Percentiles rank a stretch among this genome's conserved stretches.
phyloP scores from a whole-genome alignment of 2,329 filamentous ascomycete species.

The Fusarium virguliforme region DNA sequence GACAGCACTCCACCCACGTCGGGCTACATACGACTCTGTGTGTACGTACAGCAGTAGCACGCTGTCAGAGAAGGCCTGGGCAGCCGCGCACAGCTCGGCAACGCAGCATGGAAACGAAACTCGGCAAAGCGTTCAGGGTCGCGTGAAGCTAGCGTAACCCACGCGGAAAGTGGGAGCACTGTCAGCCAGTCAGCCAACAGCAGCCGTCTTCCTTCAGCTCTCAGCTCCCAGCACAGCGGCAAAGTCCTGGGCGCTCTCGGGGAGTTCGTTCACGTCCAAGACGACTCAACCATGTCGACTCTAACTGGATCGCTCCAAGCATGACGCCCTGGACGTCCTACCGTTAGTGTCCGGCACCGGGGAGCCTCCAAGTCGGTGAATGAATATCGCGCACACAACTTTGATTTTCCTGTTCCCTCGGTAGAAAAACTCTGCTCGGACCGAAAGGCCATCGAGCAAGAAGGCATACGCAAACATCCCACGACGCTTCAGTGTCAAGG shows the following conservation, averaged over 20 bases:
- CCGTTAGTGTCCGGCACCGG: constrained; percentile 11
- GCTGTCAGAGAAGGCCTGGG: not conserved
- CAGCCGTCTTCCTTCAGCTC: constrained; percentile 18
- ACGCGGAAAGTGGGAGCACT: constrained; percentile 34
- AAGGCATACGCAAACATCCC: constrained; percentile 7
- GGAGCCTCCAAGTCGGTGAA: constrained; percentile 31
- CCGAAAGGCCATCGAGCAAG: constrained; percentile 1
- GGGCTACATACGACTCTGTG: not conserved
- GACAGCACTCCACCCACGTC: constrained; percentile 29
- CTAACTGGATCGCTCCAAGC: constrained; percentile 35
- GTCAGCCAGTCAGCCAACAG: constrained; percentile 13
- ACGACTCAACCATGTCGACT: constrained; percentile 15
- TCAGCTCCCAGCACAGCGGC: constrained; percentile 8
- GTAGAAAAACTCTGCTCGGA: constrained; percentile 3
- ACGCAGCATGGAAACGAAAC: constrained; percentile 26
- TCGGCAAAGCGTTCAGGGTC: constrained; percentile 23
- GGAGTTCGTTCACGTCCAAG: constrained; percentile 36
- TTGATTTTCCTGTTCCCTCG: constrained; percentile 7
- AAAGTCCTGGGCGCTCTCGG: constrained; percentile 34
- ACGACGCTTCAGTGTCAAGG: not conserved
- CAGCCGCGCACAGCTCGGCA: constrained; percentile 4
- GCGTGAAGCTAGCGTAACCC: constrained; percentile 7
- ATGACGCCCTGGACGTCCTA: constrained; percentile 18
- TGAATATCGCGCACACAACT: constrained; percentile 29
- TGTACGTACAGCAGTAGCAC: constrained; percentile 1